A percentile compares a stretch with the other conserved stretches of the same genome.
phyloP scores from a whole-genome alignment of 73 alveolate species.

The Blepharisma stoltei region DNA sequence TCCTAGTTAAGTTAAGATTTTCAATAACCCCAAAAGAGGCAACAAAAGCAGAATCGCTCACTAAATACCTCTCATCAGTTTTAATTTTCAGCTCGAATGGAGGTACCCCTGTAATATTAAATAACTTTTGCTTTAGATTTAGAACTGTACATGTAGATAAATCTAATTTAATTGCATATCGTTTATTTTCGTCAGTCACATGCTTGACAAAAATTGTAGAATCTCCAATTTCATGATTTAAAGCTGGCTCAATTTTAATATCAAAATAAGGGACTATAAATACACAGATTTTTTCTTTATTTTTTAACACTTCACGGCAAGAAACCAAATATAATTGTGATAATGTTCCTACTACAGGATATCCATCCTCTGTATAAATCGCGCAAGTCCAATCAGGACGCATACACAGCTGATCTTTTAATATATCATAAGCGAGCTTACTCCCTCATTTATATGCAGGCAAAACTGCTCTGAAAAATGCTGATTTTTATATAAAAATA shows the following conservation, averaged over 20 bases:
- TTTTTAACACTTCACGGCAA: not conserved
- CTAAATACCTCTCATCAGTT: too few relatives aligned
- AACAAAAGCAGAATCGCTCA: too few relatives aligned
- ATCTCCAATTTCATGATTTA: not conserved
- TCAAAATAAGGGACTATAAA: not conserved
- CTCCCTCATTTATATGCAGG: too few relatives aligned
- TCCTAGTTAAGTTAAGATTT: too few relatives aligned
- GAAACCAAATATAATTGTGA: not conserved
- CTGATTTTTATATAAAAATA: too few relatives aligned
- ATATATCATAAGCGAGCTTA: too few relatives aligned
- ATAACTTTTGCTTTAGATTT: not conserved
- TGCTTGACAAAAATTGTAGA: not conserved
- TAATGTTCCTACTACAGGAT: not conserved
- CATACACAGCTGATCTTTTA: too few relatives aligned
- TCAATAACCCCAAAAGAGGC: too few relatives aligned
- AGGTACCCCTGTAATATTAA: not conserved
- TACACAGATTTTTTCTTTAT: not conserved
- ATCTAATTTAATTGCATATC: not conserved
- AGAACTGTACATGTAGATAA: not conserved
- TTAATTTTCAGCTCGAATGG: not conserved
- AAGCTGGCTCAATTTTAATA: not conserved
- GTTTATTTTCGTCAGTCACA: not conserved
- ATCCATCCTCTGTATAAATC: constrained; percentile 3
- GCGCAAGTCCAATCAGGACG: not conserved
- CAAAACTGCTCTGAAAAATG: too few relatives aligned